Percentiles rank a stretch among this genome's conserved stretches.
phyloP scores from a whole-genome alignment of 345 rosid genomes.

The Eucalyptus curtisii region DNA sequence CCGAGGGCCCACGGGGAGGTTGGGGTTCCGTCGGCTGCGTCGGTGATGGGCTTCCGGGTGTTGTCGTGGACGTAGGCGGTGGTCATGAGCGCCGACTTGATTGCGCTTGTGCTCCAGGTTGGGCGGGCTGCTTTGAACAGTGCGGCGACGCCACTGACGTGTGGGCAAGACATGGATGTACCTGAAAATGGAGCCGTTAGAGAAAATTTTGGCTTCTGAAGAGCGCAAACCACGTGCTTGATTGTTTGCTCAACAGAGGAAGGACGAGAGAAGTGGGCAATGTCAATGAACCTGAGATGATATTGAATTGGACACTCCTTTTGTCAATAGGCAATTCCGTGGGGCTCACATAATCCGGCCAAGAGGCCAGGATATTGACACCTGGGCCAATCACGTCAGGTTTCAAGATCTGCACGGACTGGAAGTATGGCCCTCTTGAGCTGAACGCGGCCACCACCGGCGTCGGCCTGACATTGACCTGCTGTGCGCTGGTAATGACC shows the following conservation, averaged over 20 bases:
- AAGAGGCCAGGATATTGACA: constrained; percentile 70
- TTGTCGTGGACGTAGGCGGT: constrained; percentile 58
- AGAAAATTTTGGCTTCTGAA: neutral
- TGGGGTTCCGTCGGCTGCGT: constrained; percentile 38
- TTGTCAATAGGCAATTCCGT: constrained; percentile 47
- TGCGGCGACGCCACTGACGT: constrained; percentile 82
- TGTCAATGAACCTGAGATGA: constrained; percentile 55
- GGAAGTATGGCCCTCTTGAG: constrained; percentile 76
- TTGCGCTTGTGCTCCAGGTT: constrained; percentile 81
- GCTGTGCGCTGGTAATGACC: constrained; percentile 49
- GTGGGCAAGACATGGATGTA: constrained; percentile 97
- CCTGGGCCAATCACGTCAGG: constrained; percentile 94
- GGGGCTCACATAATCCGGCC: constrained; percentile 71
- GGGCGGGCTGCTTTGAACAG: constrained; percentile 79
- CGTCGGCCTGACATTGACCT: constrained; percentile 45
- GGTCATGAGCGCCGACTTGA: constrained; percentile 84
- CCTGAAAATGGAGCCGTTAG: constrained; percentile 33
- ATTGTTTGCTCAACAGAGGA: neutral
- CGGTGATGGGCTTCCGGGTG: constrained; percentile 48
- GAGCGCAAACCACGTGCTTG: neutral
- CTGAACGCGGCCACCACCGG: constrained; percentile 90
- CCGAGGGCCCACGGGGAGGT: constrained; percentile 65
- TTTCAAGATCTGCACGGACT: constrained; percentile 61
- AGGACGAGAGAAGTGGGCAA: neutral
- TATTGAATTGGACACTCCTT: constrained; percentile 49